Percentiles rank a stretch among this genome's conserved stretches.
phyloP scores from a whole-genome alignment of 495 filamentous ascomycete species.

The Hapsidospora chrysogenum region DNA sequence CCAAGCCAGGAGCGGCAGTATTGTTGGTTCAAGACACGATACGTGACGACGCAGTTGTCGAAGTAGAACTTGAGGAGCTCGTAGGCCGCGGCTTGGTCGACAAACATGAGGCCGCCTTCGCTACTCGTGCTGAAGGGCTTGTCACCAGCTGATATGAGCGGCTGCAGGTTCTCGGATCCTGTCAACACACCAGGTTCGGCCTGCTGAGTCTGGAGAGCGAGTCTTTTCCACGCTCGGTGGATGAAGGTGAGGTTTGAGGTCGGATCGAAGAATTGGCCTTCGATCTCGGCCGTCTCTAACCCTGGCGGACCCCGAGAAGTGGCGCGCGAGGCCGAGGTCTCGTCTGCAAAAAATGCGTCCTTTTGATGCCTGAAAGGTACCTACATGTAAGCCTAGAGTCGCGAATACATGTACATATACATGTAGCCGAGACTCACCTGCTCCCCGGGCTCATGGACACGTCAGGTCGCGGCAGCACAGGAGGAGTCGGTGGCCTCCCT shows the following conservation, averaged over 20 bases:
- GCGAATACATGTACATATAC: slow-evolving; percentile 3
- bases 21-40: slow-evolving; percentile 26
- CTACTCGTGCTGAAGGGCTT: slow-evolving; percentile 18
- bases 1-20: slow-evolving; percentile 23
- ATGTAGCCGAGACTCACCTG: background rate
- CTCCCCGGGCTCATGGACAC: background rate
- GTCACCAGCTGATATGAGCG: slow-evolving; percentile 1
- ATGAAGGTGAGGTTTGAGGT: slow-evolving; percentile 29
- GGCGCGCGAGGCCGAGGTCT: no score
- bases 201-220: background rate
- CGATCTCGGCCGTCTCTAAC: slow-evolving; percentile 18
- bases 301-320: slow-evolving; percentile 23
- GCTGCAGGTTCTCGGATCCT: background rate
- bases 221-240: slow-evolving; percentile 24
- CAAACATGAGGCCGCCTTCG: slow-evolving; percentile 17
- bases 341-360: no score
- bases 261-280: slow-evolving; percentile 30
- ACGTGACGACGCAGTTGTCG: slow-evolving; percentile 31
- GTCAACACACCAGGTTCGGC: no score
- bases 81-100: slow-evolving; percentile 17
- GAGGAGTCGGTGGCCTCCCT: slow-evolving; percentile 25
- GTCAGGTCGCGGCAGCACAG: background rate
- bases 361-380: no score
- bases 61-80: slow-evolving; percentile 26
- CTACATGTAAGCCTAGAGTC: slow-evolving; percentile 1